Evolutionary conservation across 768 basidiomycete genomes (phyloP).

Genomic region (Hericium coralloides): DNA sequence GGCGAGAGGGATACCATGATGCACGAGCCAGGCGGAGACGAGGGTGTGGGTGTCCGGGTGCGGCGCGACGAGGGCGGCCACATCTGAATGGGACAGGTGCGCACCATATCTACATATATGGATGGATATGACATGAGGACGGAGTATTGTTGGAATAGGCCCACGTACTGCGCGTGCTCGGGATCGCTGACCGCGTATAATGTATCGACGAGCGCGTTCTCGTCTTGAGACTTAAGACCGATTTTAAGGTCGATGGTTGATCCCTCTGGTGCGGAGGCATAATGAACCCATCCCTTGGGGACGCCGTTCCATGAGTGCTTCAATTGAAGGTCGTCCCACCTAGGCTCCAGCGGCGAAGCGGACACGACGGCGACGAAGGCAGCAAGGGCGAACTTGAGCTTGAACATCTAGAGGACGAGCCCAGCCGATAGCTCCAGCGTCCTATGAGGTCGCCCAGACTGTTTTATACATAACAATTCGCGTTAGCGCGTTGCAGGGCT

Average conservation of each 20-base stretch:
- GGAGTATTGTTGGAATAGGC: too few species aligned
- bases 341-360: background rate
- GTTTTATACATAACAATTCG: too few species aligned
- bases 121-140: too few species aligned
- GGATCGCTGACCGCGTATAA: background rate
- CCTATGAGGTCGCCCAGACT: too few species aligned
- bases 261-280: background rate
- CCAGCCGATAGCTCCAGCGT: too few species aligned
- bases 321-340: background rate
- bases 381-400: background rate
- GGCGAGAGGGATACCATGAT: background rate
- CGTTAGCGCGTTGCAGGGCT: too few species aligned
- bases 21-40: background rate
- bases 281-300: background rate
- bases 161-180: background rate
- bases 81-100: background rate
- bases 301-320: background rate
- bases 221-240: background rate
- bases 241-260: background rate
- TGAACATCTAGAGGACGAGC: too few species aligned
- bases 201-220: background rate
- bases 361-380: background rate
- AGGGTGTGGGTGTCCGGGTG: background rate
- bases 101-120: background rate
- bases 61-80: conserved; percentile 1